Evolutionary conservation across 768 basidiomycete species (phyloP).

Genomic region (Rickenella mellea): DNA sequence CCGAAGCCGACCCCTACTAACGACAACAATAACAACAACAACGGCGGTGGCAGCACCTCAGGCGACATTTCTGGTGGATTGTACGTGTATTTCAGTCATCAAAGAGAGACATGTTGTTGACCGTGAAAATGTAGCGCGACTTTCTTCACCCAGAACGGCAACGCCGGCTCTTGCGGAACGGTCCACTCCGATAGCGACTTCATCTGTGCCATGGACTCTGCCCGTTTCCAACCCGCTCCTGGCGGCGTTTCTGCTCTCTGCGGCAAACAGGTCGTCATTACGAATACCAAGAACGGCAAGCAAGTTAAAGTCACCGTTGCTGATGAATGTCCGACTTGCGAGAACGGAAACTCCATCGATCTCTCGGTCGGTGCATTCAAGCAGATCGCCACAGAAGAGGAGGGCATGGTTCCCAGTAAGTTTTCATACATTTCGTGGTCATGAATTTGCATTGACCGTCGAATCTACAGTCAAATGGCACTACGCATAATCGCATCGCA

Average conservation of each 20-base stretch:
- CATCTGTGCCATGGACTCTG: conserved; percentile 55
- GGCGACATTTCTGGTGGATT: too few species aligned
- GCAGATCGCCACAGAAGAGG: conserved; percentile 33
- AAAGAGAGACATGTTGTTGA: too few species aligned
- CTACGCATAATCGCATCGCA: too few species aligned
- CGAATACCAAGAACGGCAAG: conserved; percentile 49
- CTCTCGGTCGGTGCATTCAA: conserved; percentile 63
- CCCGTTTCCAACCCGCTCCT: conserved; percentile 41
- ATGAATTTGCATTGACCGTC: too few species aligned
- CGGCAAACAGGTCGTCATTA: conserved; percentile 54
- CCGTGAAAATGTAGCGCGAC: conserved; percentile 38
- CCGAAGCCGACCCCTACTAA: conserved; percentile 7
- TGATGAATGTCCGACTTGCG: conserved; percentile 79
- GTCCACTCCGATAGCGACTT: conserved; percentile 43
- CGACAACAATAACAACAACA: conserved; percentile 7
- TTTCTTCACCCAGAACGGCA: conserved; percentile 62
- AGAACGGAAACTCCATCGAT: conserved; percentile 58
- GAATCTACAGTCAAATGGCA: too few species aligned
- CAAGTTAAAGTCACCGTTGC: conserved; percentile 57
- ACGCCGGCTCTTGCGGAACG: conserved; percentile 72
- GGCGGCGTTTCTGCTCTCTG: conserved; percentile 47
- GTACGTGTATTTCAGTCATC: too few species aligned
- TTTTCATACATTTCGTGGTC: too few species aligned
- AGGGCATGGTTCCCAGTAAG: conserved; percentile 54
- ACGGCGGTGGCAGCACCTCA: conserved; percentile 9